phyloP scores from a whole-genome alignment of 1,284 basidiomycete genomes.

The Ustilago cynodontis region DNA sequence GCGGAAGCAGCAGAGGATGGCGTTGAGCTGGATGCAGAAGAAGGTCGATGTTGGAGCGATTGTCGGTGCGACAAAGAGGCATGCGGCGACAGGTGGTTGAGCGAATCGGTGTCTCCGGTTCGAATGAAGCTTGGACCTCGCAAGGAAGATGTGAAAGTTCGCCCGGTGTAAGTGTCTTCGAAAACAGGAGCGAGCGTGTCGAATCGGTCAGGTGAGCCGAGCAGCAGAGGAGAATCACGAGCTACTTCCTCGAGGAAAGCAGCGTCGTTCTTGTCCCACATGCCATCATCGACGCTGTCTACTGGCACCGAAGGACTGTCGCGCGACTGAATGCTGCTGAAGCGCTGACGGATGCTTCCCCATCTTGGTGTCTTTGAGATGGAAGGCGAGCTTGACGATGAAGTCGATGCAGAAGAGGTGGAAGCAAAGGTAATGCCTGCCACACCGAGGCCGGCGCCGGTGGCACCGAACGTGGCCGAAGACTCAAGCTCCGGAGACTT shows the following conservation, averaged over 20 bases:
- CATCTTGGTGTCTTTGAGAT: conserved; percentile 29
- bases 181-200: conserved; percentile 19
- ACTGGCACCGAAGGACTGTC: conserved; percentile 21
- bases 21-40: conserved; percentile 12
- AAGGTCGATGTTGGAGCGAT: conserved; percentile 6
- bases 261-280: conserved; percentile 56
- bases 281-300: conserved; percentile 40
- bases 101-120: neutral
- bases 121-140: conserved; percentile 16
- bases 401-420: conserved; percentile 12
- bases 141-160: conserved; percentile 6
- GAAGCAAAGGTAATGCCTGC: conserved; percentile 21
- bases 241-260: conserved; percentile 51
- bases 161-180: conserved; percentile 10
- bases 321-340: conserved; percentile 43
- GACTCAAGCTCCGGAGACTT: conserved; percentile 23
- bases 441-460: conserved; percentile 18
- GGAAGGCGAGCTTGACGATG: conserved; percentile 15
- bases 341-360: conserved; percentile 44
- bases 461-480: conserved; percentile 9
- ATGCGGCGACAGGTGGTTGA: neutral
- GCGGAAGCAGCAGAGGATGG: conserved; percentile 20
- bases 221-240: conserved; percentile 25
- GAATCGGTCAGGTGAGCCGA: conserved; percentile 19
- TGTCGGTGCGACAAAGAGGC: neutral